phyloP scores from a whole-genome alignment of 2,329 filamentous ascomycete genomes.

The Aspergillus ochraceoroseus region DNA sequence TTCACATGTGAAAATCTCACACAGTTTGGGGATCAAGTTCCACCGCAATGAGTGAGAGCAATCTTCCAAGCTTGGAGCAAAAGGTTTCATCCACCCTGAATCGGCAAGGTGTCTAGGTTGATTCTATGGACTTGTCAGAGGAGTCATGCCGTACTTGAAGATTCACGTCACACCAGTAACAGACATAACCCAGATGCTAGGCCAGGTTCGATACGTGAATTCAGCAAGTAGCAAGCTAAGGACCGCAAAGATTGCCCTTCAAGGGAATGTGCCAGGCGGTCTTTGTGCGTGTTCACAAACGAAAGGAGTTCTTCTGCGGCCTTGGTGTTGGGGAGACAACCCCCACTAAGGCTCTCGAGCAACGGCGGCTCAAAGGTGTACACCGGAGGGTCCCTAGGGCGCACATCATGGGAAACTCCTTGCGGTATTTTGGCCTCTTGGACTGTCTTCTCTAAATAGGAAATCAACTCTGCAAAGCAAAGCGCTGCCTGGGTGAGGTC shows the following conservation, averaged over 20 bases:
- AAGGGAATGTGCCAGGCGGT: conserved; percentile 3
- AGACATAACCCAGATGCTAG: conserved; percentile 17
- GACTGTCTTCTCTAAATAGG: conserved; percentile 6
- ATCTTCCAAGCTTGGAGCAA: neutral
- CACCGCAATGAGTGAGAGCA: conserved; percentile 1
- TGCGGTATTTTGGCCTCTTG: neutral
- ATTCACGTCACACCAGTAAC: conserved; percentile 17
- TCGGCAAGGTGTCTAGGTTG: conserved; percentile 4
- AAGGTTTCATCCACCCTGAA: conserved; percentile 1
- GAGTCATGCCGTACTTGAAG: neutral
- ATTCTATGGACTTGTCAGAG: conserved; percentile 17
- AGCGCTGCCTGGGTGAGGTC: neutral
- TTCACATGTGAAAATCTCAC: conserved; percentile 11
- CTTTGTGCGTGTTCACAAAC: conserved; percentile 2
- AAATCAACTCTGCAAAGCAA: conserved; percentile 9
- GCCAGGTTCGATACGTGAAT: conserved; percentile 4
- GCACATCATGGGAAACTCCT: neutral
- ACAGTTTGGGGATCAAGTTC: conserved; percentile 7
- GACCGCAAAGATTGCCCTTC: conserved; percentile 13
- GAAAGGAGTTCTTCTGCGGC: conserved; percentile 6
- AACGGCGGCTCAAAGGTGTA: conserved; percentile 9
- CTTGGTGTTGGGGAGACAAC: too few species aligned
- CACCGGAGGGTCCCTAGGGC: conserved; percentile 4
- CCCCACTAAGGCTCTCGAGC: too few species aligned
- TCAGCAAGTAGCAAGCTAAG: conserved; percentile 18